Base-by-base conservation (phyloP, 495 filamentous ascomycete genomes). In the Chaetomidium leptoderma region DNA sequence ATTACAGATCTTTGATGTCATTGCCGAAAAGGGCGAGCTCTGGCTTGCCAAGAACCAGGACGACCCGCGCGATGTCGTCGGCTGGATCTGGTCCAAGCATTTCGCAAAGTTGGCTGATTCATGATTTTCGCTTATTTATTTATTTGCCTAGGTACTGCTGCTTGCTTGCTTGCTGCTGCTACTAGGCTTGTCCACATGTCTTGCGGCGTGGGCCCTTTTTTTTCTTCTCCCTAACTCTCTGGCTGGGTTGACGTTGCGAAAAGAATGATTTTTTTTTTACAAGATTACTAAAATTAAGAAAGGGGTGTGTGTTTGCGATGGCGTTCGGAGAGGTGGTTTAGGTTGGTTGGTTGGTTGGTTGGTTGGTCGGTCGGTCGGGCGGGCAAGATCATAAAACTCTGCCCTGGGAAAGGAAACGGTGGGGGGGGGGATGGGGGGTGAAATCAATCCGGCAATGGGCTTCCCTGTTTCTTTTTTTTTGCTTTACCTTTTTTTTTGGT, bases 1-100 rank as follows among this genome's bases (percentile, higher is more conserved):
- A n/a, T n/a, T n/a, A 21, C 33, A 85, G 78, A 88, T 92, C 58
- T 93, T 92, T 66, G 89, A 95, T 73, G 86, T 91, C 55, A 88
- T 97, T 62, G 93, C 84, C 51, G 89, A 95, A 67, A 97, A 97
- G 70, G 93, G 93, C 50, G 93, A 97, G 74, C 85, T 97, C 16
- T 98, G 93, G 95, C 85, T 98, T 30, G 93, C 93, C 7, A 89
- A 87, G 67, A 98, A 98, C 66, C 93, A 98, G 71, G 93, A 98
- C 68, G 95, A 98, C 71, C 74, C 81, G 4, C 76, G 74, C 17
- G 78, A 83, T 23, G 77, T 83, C 59, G 82, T 97, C n/a, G 93
- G 93, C 40, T 98, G 93, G 93, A 95, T 98, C 60, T 98, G 93
- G 93, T 93, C 88, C 64, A 95, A 96, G 68, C 93, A 98, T 74